A percentile compares a stretch with the other conserved stretches of the same genome.
Conservation (phyloP, 2,329 filamentous ascomycete species). For the Diaporthe vaccinii region DNA sequence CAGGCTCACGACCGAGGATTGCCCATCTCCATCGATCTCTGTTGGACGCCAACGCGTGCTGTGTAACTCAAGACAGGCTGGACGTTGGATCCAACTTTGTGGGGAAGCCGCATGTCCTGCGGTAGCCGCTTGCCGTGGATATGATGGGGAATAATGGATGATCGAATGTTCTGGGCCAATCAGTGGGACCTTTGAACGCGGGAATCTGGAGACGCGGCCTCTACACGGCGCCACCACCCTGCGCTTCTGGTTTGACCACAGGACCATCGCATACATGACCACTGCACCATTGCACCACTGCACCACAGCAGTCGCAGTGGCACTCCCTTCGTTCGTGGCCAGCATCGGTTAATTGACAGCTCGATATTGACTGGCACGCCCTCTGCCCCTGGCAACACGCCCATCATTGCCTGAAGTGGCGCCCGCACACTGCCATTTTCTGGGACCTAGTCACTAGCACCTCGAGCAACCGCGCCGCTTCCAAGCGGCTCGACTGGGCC, state of each 20-base stretch:
- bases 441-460: constrained; percentile 28
- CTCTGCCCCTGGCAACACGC: constrained; percentile 20
- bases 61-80: constrained; percentile 8
- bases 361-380: constrained; percentile 36
- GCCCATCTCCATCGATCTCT: constrained; percentile 25
- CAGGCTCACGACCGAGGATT: constrained; percentile 9
- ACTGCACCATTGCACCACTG: not conserved
- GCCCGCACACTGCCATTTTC: not conserved
- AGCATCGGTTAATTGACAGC: constrained; percentile 32
- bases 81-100: constrained; percentile 5
- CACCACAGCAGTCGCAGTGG: constrained; percentile 5
- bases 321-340: constrained; percentile 17
- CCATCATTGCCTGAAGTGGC: constrained; percentile 22
- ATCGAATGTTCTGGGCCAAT: constrained; percentile 18
- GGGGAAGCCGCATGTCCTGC: constrained; percentile 12
- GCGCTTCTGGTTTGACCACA: constrained; percentile 18
- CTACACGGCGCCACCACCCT: constrained; percentile 11
- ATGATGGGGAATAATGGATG: constrained; percentile 30
- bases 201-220: constrained; percentile 18
- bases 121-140: constrained; percentile 16
- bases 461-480: constrained; percentile 24
- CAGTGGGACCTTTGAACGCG: constrained; percentile 7
- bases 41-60: constrained; percentile 11
- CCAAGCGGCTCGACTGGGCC: constrained; percentile 27
- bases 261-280: constrained; percentile 11